Percentiles rank a stretch among this genome's conserved stretches.
Conservation (phyloP, 192 early-diverging fungal genomes). For the Umbelopsis isabellina region DNA sequence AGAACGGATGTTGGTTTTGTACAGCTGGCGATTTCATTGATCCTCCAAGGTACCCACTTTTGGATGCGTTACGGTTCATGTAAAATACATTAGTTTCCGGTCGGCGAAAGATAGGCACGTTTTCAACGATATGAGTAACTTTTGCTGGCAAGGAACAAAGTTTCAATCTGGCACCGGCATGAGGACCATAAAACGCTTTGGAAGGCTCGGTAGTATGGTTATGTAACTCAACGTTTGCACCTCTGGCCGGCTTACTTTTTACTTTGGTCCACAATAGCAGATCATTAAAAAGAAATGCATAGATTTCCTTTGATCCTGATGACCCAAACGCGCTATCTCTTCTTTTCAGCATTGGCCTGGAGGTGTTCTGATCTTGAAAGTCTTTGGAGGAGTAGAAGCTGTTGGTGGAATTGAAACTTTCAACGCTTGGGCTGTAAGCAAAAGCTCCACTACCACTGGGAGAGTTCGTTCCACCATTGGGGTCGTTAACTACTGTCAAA, state of each 20-base stretch:
- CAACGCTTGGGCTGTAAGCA: not conserved
- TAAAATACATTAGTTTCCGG: not conserved
- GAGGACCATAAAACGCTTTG: conserved; percentile 7
- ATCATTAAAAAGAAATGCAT: conserved; percentile 11
- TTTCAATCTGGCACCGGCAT: not conserved
- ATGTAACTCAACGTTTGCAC: not conserved
- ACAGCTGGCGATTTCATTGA: not conserved
- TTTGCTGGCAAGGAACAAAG: conserved; percentile 11
- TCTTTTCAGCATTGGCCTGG: conserved; percentile 2
- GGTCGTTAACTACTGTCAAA: not conserved
- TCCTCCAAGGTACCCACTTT: not conserved
- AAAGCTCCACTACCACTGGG: not conserved
- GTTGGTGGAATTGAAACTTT: not conserved
- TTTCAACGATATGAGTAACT: not conserved
- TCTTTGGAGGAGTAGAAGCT: not conserved
- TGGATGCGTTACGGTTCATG: not conserved
- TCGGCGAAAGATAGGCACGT: not conserved
- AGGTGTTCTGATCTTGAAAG: not conserved
- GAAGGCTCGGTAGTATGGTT: not conserved
- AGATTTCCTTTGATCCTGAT: conserved; percentile 2
- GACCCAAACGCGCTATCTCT: conserved; percentile 2
- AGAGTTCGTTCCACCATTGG: not conserved
- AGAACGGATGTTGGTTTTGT: not conserved
- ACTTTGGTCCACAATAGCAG: conserved; percentile 4
- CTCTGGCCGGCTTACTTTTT: not conserved